Conservation (phyloP, 163 green algal species). For the Coccomyxa subellipsoidea region DNA sequence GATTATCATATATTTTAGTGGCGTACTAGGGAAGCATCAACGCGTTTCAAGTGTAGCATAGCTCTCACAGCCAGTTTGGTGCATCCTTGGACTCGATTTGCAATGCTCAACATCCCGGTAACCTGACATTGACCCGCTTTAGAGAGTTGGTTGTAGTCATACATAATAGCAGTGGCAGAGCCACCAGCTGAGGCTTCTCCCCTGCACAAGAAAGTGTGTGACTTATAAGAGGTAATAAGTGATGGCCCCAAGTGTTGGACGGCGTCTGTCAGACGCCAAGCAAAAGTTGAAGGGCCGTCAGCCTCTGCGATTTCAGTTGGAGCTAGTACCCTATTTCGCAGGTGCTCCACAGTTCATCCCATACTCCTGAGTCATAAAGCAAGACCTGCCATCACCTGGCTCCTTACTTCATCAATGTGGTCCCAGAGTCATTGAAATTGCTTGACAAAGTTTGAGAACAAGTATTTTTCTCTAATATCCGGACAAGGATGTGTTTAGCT, state of each 20-base stretch:
- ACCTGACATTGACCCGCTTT: too few relatives aligned
- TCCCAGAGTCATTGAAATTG: too few relatives aligned
- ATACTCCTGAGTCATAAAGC: neutral
- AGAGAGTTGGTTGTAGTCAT: too few relatives aligned
- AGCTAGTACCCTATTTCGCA: slow-evolving; percentile 50
- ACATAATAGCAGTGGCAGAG: too few relatives aligned
- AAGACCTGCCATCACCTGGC: neutral
- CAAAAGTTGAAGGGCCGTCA: slow-evolving; percentile 40
- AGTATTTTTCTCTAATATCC: too few relatives aligned
- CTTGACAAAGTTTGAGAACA: too few relatives aligned
- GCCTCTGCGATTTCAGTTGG: slow-evolving; percentile 46
- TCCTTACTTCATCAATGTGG: neutral
- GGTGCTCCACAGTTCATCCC: slow-evolving; percentile 10
- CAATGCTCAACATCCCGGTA: neutral
- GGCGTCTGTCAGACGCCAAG: slow-evolving; percentile 12
- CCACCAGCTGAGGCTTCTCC: neutral
- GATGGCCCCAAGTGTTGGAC: slow-evolving; percentile 8
- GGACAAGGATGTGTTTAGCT: neutral
- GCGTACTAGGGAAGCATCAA: neutral
- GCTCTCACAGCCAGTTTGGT: neutral
- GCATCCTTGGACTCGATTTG: neutral
- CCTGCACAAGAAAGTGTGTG: neutral
- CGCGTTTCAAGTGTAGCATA: neutral
- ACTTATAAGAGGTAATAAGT: neutral
- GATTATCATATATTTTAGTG: too few relatives aligned